These are phyloP conservation scores for Clathrospora elynae DNA, from an alignment of 2,329 filamentous ascomycete species.

Conservation along the genomic window DNA sequence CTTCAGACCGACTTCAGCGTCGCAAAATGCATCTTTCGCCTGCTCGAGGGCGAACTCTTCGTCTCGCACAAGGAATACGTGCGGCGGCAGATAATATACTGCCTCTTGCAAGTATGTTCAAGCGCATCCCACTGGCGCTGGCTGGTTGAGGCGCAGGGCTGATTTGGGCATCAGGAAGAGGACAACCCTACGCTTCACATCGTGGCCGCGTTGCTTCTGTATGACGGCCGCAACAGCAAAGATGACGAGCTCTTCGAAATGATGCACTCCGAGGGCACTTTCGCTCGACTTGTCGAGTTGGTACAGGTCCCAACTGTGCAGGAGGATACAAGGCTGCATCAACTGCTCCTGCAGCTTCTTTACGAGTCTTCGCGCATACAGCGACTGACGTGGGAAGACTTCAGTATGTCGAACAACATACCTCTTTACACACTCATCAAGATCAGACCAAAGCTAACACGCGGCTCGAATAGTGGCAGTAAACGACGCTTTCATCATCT, in stretches of 20 bases:
- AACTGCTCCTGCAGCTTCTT: slow-evolving; percentile 81
- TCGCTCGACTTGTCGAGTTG: slow-evolving; percentile 80
- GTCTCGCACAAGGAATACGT: slow-evolving; percentile 79
- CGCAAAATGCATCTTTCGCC: slow-evolving; percentile 75
- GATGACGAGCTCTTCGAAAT: slow-evolving; percentile 76
- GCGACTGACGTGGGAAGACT: slow-evolving; percentile 74
- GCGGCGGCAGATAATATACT: slow-evolving; percentile 89
- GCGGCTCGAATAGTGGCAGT: slow-evolving; percentile 56
- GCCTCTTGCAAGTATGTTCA: slow-evolving; percentile 70
- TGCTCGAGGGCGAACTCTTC: slow-evolving; percentile 79
- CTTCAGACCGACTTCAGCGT: slow-evolving; percentile 79
- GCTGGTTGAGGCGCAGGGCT: slow-evolving; percentile 13
- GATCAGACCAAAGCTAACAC: neutral
- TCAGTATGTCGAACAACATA: slow-evolving; percentile 61
- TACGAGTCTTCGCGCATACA: slow-evolving; percentile 98
- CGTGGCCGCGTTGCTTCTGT: slow-evolving; percentile 80
- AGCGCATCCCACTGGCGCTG: slow-evolving; percentile 3
- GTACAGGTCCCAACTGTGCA: slow-evolving; percentile 68
- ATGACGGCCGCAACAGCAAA: slow-evolving; percentile 81
- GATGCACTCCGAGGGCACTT: slow-evolving; percentile 87
- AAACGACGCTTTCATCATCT: slow-evolving; percentile 78
- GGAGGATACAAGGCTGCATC: slow-evolving; percentile 73
- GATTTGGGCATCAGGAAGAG: slow-evolving; percentile 70
- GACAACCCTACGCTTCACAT: slow-evolving; percentile 79
- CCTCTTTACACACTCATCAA: neutral